Evolutionary conservation across 176 grass and related monocot species (phyloP).

Genomic region (Urochloa ruziziensis): DNA sequence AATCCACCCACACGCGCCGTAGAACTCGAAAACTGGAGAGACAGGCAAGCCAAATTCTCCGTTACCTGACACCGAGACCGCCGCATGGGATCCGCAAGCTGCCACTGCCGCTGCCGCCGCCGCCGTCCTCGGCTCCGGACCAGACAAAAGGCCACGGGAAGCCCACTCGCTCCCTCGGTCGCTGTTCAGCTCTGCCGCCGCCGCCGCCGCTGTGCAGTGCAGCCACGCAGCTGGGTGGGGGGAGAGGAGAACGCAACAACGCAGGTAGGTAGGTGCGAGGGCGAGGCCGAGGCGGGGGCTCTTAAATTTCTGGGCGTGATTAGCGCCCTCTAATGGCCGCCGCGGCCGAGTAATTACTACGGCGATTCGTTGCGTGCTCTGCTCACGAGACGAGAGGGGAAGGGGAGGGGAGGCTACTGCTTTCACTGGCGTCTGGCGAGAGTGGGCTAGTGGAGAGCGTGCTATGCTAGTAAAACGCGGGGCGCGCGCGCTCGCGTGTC

Average conservation of each 20-base stretch:
- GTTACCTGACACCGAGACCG: constrained; percentile 29
- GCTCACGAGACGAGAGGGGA: background rate
- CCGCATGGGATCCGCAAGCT: background rate
- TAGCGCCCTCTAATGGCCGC: constrained; percentile 8
- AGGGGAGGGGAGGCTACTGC: background rate
- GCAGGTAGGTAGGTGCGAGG: background rate
- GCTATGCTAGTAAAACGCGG: too few species aligned
- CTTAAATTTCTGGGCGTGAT: constrained; percentile 17
- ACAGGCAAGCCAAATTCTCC: background rate
- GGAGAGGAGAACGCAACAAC: background rate
- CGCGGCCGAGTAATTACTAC: background rate
- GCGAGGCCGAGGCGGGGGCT: background rate
- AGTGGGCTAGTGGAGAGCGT: background rate
- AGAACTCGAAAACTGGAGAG: background rate
- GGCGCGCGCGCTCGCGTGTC: background rate
- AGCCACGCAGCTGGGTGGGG: background rate
- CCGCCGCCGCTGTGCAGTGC: background rate
- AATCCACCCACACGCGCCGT: background rate
- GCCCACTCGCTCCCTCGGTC: background rate
- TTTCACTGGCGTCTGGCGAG: background rate
- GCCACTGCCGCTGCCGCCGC: background rate
- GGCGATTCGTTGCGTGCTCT: constrained; percentile 31
- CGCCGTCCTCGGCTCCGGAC: background rate
- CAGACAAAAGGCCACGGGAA: constrained; percentile 9
- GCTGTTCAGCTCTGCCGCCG: constrained; percentile 4